phyloP scores from a whole-genome alignment of 169 alveolate species.

The Eimeria sp. region DNA sequence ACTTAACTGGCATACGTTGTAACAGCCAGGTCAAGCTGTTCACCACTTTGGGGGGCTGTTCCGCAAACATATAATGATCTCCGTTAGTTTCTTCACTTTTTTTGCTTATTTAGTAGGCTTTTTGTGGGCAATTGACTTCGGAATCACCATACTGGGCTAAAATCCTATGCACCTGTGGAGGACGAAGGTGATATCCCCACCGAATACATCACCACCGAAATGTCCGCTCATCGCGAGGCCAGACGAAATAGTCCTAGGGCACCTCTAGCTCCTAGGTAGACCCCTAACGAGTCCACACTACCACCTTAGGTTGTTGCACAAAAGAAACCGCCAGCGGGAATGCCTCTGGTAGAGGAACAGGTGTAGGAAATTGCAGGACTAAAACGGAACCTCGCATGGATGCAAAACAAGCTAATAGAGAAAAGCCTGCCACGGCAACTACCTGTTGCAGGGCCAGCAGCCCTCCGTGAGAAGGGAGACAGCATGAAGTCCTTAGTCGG shows the following conservation, averaged over 20 bases:
- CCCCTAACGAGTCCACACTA: not conserved
- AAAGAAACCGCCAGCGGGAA: not conserved
- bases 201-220: not conserved
- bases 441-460: not conserved
- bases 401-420: not conserved
- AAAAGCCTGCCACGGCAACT: not conserved
- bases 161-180: no score
- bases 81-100: no score
- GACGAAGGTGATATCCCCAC: no score
- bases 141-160: no score
- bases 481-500: not conserved
- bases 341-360: not conserved
- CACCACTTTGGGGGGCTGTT: not conserved
- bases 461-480: not conserved
- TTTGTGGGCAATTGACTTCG: no score
- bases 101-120: not conserved
- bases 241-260: not conserved
- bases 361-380: not conserved
- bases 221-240: not conserved
- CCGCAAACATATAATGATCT: no score
- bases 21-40: no score
- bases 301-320: not conserved
- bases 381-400: not conserved
- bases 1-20: no score
- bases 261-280: not conserved